Evolutionary conservation across 2,329 filamentous ascomycete genomes (phyloP), one percentile per base, ranked within the genome.

Genomic region (Trichoderma lentiforme): DNA sequence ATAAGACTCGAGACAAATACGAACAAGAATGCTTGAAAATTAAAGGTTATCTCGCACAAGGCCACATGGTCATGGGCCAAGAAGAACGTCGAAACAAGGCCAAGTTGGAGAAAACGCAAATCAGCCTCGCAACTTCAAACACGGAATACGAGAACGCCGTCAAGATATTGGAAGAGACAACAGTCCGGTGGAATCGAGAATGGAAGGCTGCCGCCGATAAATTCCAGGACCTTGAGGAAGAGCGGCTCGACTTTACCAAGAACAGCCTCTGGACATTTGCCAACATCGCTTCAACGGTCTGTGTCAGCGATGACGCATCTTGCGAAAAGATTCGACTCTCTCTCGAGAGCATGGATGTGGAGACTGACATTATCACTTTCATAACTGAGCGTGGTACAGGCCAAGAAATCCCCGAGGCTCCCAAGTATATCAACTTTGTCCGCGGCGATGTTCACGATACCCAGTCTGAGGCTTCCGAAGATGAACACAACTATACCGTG

Each of bases 31-130:
- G 95, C 80, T 86, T 99, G 58, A 96, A 97, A 81, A 98, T 99
- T 81, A 99, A 99, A 83, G 96, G 96, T 51, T 99, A 99, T 79
- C 89, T 99, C 5, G 96, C 97, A 4, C 96, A 99, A 82, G 96
- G 96, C 11, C 97, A 99, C 81, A 99, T 99, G 96, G 96, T 99
- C 72, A 99, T 99, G 96, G 96, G 96, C 15, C 96, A 99, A 77
- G 96, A 99, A 81, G 96, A 99, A 84, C 90, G 96, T 32, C 98
- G 97, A 84, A 99, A 99, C 82, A 99, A 99, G 84, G 95, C 95
- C 26, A 98, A 97, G 83, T 88, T 99, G 57, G 96, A 99, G 82
- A 99, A 99, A 87, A 98, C 96, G 1, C 96, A 99, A 81, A 96
- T 98, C 77, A 97, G 95, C 78, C 88, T 99, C 72, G 95, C 95